Conservation (phyloP, 345 rosid species). For the Odontarrhena argentea region DNA sequence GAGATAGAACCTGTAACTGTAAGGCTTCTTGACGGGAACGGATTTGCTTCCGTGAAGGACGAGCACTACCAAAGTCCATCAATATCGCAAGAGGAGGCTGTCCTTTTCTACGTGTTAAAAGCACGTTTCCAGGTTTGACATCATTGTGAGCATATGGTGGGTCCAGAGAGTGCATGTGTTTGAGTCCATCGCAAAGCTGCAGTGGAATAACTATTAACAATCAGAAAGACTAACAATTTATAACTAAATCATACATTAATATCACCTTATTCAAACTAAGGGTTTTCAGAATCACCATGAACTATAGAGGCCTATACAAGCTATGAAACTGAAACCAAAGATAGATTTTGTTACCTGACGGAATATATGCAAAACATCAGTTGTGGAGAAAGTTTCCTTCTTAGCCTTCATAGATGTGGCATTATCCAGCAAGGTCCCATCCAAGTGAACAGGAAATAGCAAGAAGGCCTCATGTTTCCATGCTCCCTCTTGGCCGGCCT, state of each 20-base stretch:
- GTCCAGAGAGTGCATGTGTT: constrained; percentile 88
- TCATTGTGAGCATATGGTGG: constrained; percentile 99
- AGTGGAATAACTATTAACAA: constrained; percentile 29
- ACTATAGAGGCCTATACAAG: background rate
- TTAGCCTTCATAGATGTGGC: constrained; percentile 74
- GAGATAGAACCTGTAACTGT: constrained; percentile 73
- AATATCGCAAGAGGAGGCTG: constrained; percentile 79
- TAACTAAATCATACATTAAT: constrained; percentile 6
- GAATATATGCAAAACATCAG: constrained; percentile 88
- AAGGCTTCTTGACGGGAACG: constrained; percentile 91
- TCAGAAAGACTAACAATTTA: constrained; percentile 15
- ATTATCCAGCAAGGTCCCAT: constrained; percentile 92
- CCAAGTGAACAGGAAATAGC: constrained; percentile 95
- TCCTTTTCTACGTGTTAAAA: constrained; percentile 65
- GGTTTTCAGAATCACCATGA: no score
- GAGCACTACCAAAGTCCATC: constrained; percentile 98
- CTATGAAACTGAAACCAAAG: constrained; percentile 1
- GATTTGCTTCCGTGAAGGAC: constrained; percentile 85
- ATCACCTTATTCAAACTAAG: constrained; percentile 9
- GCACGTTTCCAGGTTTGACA: constrained; percentile 96
- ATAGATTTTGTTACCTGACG: constrained; percentile 62
- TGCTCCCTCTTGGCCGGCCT: constrained; percentile 79
- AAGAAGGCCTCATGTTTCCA: constrained; percentile 94
- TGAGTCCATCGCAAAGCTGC: constrained; percentile 97
- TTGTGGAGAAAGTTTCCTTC: constrained; percentile 79